Base-by-base conservation (phyloP, 2,329 filamentous ascomycete genomes). In the Hypoxylon sp. region DNA sequence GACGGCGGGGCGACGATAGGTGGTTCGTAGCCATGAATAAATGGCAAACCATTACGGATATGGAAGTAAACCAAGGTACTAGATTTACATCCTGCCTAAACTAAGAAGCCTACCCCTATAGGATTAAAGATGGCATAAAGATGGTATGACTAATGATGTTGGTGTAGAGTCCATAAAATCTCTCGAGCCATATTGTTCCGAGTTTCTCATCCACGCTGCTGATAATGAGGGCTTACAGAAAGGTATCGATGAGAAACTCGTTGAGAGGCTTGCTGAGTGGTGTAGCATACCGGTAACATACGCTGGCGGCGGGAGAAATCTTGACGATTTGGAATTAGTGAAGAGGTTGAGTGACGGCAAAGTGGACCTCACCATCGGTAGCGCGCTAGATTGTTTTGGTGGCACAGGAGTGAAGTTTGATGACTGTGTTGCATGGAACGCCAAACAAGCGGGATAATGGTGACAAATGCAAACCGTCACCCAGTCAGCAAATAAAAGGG, bases 21-120 rank as follows among this genome's bases (percentile, higher is more conserved):
- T 99, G 96, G 96, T 94, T 92, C 75, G 96, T 99, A n/a, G 95
- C 96, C 60, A 99, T 97, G 91, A 93, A 99, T 80, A 97, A 97
- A 80, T 99, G 96, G 96, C 96, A 98, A 84, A 97, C 93, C 1
- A 91, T 98, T 61, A 98, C 96, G 1, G 93, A 98, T 75, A 97
- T 97, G 90, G 93, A 98, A 78, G 89, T 99, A 71, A 95, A 91
- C 70, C 85, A 92, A 85, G 92, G 95, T 94, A 81, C 68, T 60
- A 48, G 4, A 36, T 2, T 41, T 63, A 38, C 9, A 9, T 60
- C 57, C 41, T 14, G 13, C 28, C 32, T 46, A 17, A 17, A 34
- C 38, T 19, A 2, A 38, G n/a, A 21, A 52, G 10, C 25, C 14
- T 25, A 6, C 10, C n/a, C n/a, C 38, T 32, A 25, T 11, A 14